Base-by-base conservation (phyloP, 345 rosid genomes). In the Erodium maritimum region DNA sequence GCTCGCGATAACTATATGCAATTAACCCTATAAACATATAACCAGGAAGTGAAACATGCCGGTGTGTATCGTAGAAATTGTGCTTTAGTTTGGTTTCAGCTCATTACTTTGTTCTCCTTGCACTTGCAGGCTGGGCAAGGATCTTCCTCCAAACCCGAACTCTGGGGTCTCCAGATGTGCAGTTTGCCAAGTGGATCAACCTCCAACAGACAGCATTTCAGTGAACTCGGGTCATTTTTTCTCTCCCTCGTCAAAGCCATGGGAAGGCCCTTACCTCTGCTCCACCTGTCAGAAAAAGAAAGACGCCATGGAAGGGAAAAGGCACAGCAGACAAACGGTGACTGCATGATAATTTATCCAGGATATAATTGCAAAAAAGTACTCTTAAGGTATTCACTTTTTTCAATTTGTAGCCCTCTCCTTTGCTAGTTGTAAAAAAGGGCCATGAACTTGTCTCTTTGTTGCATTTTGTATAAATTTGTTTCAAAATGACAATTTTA, bases 261-360 rank as follows among this genome's bases (percentile, higher is more conserved):
- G 93, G 84, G 99, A 89, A 66, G 97, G 99, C 20, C 99, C 95
- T 65, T 87, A 80, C 71, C 88, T 94, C 57, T 94, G 99, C 69
- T 67, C 86, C 16, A 73, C 22, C 66, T 94, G 99, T 74, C 77
- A 74, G 78, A 82, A 72, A 63, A 94, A 94, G 91, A 94, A 87
- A 76, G 99, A 94, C 54, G 99, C 99, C 25, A 94, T 94, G 99
- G 99, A 94, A 82, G 99, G 99, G 59, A 94, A 83, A 76, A 83
- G 82, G 80, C 60, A 97, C 17, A 73, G 73, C 76, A 75, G 66
- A 72, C 78, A 85, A 5, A 65, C 78, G 42, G 71, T 79, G 71
- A 72, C 53, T 14, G 69, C 84, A n/a, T 82, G 71, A 72, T 69
- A 56, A 54, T 59, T 60, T 54, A 65, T 65, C 60, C 33, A 67